Percentiles rank a stretch among this genome's conserved stretches.
Evolutionary conservation across 163 green algal genomes (phyloP).

Genomic region (Scenedesmus sp.): DNA sequence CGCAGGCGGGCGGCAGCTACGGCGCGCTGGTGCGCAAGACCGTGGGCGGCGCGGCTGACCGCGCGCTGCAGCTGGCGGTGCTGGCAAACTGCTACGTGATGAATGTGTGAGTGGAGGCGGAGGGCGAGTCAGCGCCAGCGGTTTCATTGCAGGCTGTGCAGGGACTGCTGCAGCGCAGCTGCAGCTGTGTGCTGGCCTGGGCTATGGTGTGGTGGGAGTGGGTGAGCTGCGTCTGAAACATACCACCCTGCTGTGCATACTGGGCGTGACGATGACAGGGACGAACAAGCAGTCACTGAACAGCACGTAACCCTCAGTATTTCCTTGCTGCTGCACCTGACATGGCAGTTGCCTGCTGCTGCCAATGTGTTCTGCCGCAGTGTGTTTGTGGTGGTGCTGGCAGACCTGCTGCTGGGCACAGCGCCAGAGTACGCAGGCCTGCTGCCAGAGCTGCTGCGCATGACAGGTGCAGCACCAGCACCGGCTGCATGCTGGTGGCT

Average conservation of each 20-base stretch:
- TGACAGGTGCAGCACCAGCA: background rate
- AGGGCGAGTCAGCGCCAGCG: background rate
- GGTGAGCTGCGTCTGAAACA: too few species aligned
- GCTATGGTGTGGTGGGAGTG: too few species aligned
- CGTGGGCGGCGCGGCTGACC: constrained; percentile 13
- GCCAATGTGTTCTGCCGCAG: background rate
- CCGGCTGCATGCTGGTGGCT: constrained; percentile 23
- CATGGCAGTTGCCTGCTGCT: background rate
- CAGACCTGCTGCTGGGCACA: constrained; percentile 47
- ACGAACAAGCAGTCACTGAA: too few species aligned
- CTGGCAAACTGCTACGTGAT: constrained; percentile 50
- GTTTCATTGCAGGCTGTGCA: background rate
- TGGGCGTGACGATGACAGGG: too few species aligned
- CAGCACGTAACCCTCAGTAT: too few species aligned
- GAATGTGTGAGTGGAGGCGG: constrained; percentile 11
- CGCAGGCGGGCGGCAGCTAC: constrained; percentile 36
- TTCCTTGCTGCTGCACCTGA: too few species aligned
- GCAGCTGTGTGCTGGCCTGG: background rate
- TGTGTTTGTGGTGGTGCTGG: constrained; percentile 51
- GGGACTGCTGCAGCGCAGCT: background rate
- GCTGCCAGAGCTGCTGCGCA: constrained; percentile 24
- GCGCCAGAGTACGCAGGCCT: constrained; percentile 45
- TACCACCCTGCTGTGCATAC: too few species aligned
- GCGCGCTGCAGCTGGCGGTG: constrained; percentile 44
- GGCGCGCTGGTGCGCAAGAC: constrained; percentile 32